Percentiles rank a stretch among this genome's conserved stretches.
Evolutionary conservation across 1,139 yeast species (phyloP).

Genomic region (Taiozyma sp.): DNA sequence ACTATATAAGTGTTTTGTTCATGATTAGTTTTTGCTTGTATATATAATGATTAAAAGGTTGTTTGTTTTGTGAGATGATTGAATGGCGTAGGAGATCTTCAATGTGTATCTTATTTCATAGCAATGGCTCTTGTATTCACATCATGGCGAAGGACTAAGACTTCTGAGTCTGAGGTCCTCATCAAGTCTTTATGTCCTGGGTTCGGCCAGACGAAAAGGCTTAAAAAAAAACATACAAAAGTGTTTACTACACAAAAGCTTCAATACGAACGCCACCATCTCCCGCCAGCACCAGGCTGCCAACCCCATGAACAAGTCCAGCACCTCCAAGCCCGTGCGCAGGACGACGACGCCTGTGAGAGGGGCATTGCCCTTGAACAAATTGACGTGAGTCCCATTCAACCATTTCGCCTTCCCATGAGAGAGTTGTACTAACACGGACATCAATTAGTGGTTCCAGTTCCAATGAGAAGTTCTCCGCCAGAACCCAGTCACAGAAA

Average conservation of each 20-base stretch:
- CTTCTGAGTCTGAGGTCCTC: too few relatives aligned
- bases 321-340: background rate
- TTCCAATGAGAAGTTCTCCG: background rate
- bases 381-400: background rate
- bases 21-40: background rate
- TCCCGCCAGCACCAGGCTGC: background rate
- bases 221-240: too few relatives aligned
- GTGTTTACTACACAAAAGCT: too few relatives aligned
- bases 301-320: background rate
- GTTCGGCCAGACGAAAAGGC: too few relatives aligned
- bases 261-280: too few relatives aligned
- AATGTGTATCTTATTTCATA: too few relatives aligned
- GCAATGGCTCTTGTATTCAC: too few relatives aligned
- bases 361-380: background rate
- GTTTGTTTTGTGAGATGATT: background rate
- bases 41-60: background rate
- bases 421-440: background rate
- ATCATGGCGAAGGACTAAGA: too few relatives aligned
- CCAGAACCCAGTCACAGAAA: background rate
- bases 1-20: conserved; percentile 3
- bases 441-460: background rate
- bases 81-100: too few relatives aligned
- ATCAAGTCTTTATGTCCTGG: too few relatives aligned
- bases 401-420: background rate
- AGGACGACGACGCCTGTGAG: background rate